phyloP scores from a whole-genome alignment of 805 yeast species.

The Teunomyces kruisii region DNA sequence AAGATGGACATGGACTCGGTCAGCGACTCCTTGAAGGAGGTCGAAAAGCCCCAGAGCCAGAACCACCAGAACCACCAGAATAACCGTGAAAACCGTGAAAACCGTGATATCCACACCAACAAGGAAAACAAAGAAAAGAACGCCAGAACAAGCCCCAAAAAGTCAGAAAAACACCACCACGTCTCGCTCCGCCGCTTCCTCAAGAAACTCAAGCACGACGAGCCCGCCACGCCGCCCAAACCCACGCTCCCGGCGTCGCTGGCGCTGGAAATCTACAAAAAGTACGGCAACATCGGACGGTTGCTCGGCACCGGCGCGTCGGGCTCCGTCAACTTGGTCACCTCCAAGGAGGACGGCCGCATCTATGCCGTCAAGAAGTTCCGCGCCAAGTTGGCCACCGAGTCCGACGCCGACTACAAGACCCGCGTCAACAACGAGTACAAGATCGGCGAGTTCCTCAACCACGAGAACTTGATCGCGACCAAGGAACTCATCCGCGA shows the following conservation, averaged over 20 bases:
- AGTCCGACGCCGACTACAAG: constrained; percentile 66
- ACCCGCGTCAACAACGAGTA: constrained; percentile 81
- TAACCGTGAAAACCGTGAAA: too few relatives aligned
- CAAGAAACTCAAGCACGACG: constrained; percentile 42
- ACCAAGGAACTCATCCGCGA: constrained; percentile 81
- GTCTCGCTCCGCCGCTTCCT: constrained; percentile 47
- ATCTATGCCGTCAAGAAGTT: constrained; percentile 88
- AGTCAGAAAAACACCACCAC: too few relatives aligned
- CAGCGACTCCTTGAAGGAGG: background rate
- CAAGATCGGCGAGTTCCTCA: constrained; percentile 71
- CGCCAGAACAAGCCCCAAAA: constrained; percentile 11
- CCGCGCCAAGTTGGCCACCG: constrained; percentile 61
- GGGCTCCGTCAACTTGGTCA: constrained; percentile 84
- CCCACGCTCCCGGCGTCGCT: constrained; percentile 4
- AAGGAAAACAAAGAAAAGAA: background rate
- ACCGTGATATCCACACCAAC: too few relatives aligned
- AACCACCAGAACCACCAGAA: too few relatives aligned
- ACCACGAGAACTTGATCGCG: constrained; percentile 74
- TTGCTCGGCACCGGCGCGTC: constrained; percentile 91
- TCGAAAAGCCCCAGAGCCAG: background rate
- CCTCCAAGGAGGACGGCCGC: constrained; percentile 50
- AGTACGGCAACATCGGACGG: constrained; percentile 70
- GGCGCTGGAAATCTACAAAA: constrained; percentile 26
- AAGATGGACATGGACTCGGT: background rate
- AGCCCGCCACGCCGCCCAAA: background rate